Evolutionary conservation across 2,329 filamentous ascomycete genomes (phyloP).

Genomic region (Neonectria coccinea): DNA sequence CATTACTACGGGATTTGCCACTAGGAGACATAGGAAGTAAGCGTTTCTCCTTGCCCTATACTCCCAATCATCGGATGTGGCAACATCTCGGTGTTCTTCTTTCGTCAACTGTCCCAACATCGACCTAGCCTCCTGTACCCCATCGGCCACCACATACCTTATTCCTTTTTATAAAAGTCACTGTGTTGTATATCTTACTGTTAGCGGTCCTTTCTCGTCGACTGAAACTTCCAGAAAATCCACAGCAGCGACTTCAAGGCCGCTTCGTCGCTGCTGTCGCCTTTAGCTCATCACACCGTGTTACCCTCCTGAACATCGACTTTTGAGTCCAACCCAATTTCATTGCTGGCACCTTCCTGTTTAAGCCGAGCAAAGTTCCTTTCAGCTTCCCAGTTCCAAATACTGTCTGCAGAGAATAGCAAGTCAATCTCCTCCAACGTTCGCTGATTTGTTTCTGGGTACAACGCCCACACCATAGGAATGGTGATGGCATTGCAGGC

Average conservation of each 20-base stretch:
- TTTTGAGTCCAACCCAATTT: background rate
- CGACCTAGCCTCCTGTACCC: background rate
- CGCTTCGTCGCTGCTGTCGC: too few relatives aligned
- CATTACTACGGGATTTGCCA: background rate
- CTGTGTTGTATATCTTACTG: too few relatives aligned
- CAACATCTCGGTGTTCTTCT: too few relatives aligned
- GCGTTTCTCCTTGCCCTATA: too few relatives aligned
- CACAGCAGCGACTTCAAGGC: too few relatives aligned
- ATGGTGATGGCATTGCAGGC: conserved; percentile 60
- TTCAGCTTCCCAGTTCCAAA: conserved; percentile 79
- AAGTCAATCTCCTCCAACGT: conserved; percentile 82
- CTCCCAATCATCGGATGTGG: background rate
- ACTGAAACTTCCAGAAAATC: too few relatives aligned
- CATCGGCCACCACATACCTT: too few relatives aligned
- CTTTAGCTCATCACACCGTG: too few relatives aligned
- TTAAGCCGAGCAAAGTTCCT: conserved; percentile 62
- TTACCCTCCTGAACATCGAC: background rate
- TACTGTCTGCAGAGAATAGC: conserved; percentile 73
- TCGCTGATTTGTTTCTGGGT: conserved; percentile 79
- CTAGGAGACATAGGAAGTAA: background rate
- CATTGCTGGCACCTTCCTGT: background rate
- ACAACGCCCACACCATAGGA: conserved; percentile 78
- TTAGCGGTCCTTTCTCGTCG: too few relatives aligned
- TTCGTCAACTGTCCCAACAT: background rate
- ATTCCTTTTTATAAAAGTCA: too few relatives aligned